phyloP scores from a whole-genome alignment of 2,329 filamentous ascomycete species.

The Colletotrichum viniferum region DNA sequence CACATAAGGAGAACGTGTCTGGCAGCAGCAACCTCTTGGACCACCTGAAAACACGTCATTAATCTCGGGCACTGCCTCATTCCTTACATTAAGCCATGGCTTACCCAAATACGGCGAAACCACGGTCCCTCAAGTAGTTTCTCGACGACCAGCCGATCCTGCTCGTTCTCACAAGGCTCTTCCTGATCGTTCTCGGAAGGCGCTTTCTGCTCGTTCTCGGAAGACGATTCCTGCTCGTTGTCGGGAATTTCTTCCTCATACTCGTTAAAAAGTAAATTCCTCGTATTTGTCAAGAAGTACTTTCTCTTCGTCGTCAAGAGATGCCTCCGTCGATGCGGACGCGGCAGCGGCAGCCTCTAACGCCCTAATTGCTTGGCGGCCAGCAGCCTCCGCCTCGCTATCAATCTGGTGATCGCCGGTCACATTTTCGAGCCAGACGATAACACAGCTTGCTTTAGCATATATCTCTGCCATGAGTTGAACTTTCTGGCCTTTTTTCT shows the following conservation, averaged over 20 bases:
- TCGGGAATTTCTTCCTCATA: no score
- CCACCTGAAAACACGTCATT: no score
- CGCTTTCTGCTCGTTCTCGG: no score
- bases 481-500: background rate
- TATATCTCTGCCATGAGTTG: background rate
- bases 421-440: background rate
- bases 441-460: background rate
- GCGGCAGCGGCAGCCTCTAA: background rate
- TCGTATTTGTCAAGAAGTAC: no score
- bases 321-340: background rate
- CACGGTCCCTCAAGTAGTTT: background rate
- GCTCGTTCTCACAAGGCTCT: no score
- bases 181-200: no score
- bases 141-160: background rate
- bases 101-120: background rate
- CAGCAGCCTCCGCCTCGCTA: rapidly evolving
- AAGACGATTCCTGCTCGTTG: no score
- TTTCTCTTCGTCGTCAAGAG: no score
- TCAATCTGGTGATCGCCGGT: background rate
- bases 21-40: background rate
- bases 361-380: background rate
- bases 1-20: background rate
- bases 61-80: no score
- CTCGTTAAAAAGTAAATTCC: no score
- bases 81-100: rapidly evolving